Evolutionary conservation across 2,329 filamentous ascomycete genomes (phyloP).

Genomic region (Trichoderma endophyticum): DNA sequence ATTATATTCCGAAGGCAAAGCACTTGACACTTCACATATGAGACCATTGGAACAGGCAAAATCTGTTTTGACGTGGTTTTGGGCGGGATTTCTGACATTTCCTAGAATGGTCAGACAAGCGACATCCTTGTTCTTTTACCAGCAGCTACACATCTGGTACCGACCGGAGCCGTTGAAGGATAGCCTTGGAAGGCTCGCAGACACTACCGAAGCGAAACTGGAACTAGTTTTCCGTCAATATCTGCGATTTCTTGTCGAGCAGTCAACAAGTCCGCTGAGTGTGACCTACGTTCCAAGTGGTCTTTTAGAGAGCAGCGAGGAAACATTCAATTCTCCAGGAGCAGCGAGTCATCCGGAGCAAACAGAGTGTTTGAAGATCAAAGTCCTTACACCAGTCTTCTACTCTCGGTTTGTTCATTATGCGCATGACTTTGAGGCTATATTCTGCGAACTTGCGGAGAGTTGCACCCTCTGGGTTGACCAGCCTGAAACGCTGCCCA

Average conservation of each 20-base stretch:
- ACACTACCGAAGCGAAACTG: constrained; percentile 45
- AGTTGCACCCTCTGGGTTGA: constrained; percentile 58
- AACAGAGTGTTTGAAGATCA: constrained; percentile 48
- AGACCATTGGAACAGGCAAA: constrained; percentile 38
- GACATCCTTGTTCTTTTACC: constrained; percentile 51
- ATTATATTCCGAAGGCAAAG: constrained; percentile 51
- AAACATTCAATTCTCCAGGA: constrained; percentile 37
- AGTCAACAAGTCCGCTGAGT: constrained; percentile 41
- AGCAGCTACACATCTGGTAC: constrained; percentile 61
- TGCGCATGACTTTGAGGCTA: constrained; percentile 57
- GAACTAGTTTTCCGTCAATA: constrained; percentile 49
- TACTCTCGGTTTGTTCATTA: constrained; percentile 66
- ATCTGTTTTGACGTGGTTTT: constrained; percentile 60
- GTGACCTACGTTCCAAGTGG: constrained; percentile 56
- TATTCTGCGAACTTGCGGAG: constrained; percentile 58
- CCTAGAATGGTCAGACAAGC: constrained; percentile 64
- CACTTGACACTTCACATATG: constrained; percentile 50
- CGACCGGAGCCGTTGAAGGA: constrained; percentile 58
- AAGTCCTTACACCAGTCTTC: constrained; percentile 61
- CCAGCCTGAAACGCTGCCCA: constrained; percentile 49
- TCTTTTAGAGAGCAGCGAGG: constrained; percentile 34
- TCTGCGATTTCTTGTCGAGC: constrained; percentile 47
- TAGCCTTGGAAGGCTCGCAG: constrained; percentile 54
- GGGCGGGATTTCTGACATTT: constrained; percentile 64
- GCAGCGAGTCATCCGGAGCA: constrained; percentile 21